These are phyloP conservation scores for Xylaria sp. DNA, from an alignment of 2,329 filamentous ascomycete genomes.

Conservation along the genomic window DNA sequence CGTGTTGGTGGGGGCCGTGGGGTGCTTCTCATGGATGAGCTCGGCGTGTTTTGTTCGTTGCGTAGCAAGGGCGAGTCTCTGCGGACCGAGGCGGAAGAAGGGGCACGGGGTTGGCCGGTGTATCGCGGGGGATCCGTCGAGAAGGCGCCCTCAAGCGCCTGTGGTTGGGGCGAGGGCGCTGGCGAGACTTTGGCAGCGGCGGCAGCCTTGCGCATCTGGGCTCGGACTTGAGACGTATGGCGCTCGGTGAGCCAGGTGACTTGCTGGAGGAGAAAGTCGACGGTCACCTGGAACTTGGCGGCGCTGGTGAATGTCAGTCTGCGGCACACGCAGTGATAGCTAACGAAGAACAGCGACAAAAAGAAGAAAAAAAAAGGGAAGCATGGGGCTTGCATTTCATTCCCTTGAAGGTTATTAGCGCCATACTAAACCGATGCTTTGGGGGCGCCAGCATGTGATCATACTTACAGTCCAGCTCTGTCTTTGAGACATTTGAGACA, in stretches of 20 bases:
- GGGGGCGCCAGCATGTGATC: slow-evolving; percentile 20
- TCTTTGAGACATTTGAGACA: slow-evolving; percentile 82
- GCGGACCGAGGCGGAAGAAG: slow-evolving; percentile 67
- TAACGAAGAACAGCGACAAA: background rate
- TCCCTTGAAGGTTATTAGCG: slow-evolving; percentile 67
- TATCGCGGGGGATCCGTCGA: slow-evolving; percentile 63
- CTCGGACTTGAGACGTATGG: slow-evolving; percentile 88
- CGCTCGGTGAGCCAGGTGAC: slow-evolving; percentile 93
- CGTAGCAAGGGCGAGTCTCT: slow-evolving; percentile 66
- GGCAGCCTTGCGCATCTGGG: slow-evolving; percentile 84
- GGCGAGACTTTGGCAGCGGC: slow-evolving; percentile 66
- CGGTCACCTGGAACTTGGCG: slow-evolving; percentile 81
- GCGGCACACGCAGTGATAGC: background rate
- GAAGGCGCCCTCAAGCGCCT: slow-evolving; percentile 58
- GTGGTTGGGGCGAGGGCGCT: slow-evolving; percentile 67
- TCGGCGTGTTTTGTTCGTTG: slow-evolving; percentile 58
- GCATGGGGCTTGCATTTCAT: slow-evolving; percentile 71
- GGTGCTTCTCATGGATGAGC: slow-evolving; percentile 57
- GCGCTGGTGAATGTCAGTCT: slow-evolving; percentile 63
- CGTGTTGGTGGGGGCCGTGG: slow-evolving; percentile 60
- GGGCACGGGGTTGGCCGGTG: slow-evolving; percentile 56
- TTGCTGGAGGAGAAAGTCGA: slow-evolving; percentile 91
- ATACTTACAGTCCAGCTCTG: slow-evolving; percentile 83
- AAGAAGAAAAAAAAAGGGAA: slow-evolving; percentile 33
- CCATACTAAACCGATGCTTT: background rate